Base-by-base conservation (phyloP, 2,329 filamentous ascomycete genomes). In the Phialophora verrucosa region DNA sequence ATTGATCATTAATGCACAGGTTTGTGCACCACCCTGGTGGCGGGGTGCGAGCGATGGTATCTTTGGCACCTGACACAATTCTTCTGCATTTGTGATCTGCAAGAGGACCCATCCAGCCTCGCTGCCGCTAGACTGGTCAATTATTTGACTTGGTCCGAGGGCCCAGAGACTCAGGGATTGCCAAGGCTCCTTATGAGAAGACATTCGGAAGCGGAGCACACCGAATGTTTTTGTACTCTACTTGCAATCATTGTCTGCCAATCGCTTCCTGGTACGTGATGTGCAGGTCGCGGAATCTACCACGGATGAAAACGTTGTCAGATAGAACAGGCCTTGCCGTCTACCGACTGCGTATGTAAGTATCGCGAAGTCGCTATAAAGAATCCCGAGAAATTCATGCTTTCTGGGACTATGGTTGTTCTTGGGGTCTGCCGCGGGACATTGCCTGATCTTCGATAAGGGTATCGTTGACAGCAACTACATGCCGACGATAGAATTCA, bases 381-480 rank as follows among this genome's bases (percentile, higher is more conserved):
- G 7, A n/a, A 3, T 8, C 10, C 27, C 14, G 25, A 20, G 25
- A 17, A 56, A 4, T 4, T 27, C 38, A 23, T 44, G 23, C 17
- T 58, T 7, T 27, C 44, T 20, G 17, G 20, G 17, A 49, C 2
- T 49, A 23, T 20, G 44, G 44, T 20, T 20, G 44, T 6, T 49
- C 17, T n/a, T 23, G 17, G 2, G 20, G 17, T 49, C 20, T 20
- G 42, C 10, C 27, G 3, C 20, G 17, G 17, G 32, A 35, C 4
- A 29, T 31, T 12, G 8, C 44, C 31, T n/a, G 42, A 20, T 59
- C 44, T 14, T 32, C 42, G 4, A 59, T 8, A 20, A 59, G 44
- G 3, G 57, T 59, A 17, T 59, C 57, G 20, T 59, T 59, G 44
- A 59, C 44, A 7, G 57, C 57, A 29, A 59, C 7, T 7, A 59